Evolutionary conservation across 1,284 basidiomycete genomes (phyloP).

Genomic region (Puccinia triticina): DNA sequence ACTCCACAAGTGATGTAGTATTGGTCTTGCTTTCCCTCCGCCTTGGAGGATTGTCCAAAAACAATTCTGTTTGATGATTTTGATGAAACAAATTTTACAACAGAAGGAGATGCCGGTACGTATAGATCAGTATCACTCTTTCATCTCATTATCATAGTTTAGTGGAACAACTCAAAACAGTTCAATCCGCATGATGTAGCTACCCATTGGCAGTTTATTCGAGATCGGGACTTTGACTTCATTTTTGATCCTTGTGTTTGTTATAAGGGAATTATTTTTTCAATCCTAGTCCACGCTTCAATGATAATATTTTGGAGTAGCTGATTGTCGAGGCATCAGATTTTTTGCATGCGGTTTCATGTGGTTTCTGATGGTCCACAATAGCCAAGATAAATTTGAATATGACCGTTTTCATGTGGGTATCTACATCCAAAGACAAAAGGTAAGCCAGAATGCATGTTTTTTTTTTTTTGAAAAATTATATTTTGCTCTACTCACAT

Average conservation of each 20-base stretch:
- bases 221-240: slow-evolving; percentile 40
- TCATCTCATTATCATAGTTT: neutral
- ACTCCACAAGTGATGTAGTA: slow-evolving; percentile 42
- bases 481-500: slow-evolving; percentile 1
- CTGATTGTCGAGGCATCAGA: slow-evolving; percentile 42
- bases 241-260: slow-evolving; percentile 38
- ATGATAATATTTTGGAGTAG: slow-evolving; percentile 47
- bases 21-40: slow-evolving; percentile 50
- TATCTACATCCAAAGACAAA: neutral
- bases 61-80: slow-evolving; percentile 27
- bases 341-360: slow-evolving; percentile 38
- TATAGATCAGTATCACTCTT: neutral
- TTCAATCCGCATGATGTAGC: slow-evolving; percentile 48
- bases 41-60: slow-evolving; percentile 30
- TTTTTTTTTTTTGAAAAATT: no score
- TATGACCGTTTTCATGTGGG: slow-evolving; percentile 45
- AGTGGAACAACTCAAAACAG: slow-evolving; percentile 30
- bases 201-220: slow-evolving; percentile 26
- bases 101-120: neutral
- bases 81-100: neutral
- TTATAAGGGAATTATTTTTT: slow-evolving; percentile 33
- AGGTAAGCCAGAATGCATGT: neutral
- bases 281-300: slow-evolving; percentile 18
- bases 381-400: slow-evolving; percentile 44
- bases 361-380: slow-evolving; percentile 35